Evolutionary conservation across 1,139 yeast species (phyloP).

Genomic region (Kurtzmaniella quercitrusa): DNA sequence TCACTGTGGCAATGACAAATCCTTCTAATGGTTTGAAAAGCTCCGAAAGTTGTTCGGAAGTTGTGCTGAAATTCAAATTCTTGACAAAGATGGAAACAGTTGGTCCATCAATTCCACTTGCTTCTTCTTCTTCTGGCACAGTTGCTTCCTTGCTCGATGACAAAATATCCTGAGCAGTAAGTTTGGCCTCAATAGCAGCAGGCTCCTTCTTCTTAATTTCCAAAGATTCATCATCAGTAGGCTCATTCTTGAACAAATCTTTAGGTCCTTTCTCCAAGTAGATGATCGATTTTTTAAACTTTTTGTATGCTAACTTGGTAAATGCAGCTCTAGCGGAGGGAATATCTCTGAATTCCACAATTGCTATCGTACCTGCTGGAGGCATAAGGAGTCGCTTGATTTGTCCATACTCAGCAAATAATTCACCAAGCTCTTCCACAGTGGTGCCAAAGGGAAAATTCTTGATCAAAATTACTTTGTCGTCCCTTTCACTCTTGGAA

Average conservation of each 20-base stretch:
- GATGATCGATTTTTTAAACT: slow-evolving; percentile 79
- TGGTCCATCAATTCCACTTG: slow-evolving; percentile 47
- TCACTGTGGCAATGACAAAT: slow-evolving; percentile 76
- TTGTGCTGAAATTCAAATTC: slow-evolving; percentile 84
- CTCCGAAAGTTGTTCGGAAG: slow-evolving; percentile 50
- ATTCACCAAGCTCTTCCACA: slow-evolving; percentile 71
- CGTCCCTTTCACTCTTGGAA: slow-evolving; percentile 71
- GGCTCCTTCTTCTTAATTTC: slow-evolving; percentile 19
- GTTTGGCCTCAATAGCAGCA: slow-evolving; percentile 29
- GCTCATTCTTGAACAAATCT: slow-evolving; percentile 65
- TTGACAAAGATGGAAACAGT: slow-evolving; percentile 86
- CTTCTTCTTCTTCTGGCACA: slow-evolving; percentile 34
- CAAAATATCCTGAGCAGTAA: slow-evolving; percentile 24
- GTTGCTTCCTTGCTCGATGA: slow-evolving; percentile 15
- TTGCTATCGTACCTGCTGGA: slow-evolving; percentile 94
- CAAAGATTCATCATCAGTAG: slow-evolving; percentile 32
- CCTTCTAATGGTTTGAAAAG: slow-evolving; percentile 72
- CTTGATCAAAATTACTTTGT: slow-evolving; percentile 74
- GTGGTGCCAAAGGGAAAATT: slow-evolving; percentile 89
- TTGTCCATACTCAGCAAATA: slow-evolving; percentile 78
- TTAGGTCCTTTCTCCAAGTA: slow-evolving; percentile 94
- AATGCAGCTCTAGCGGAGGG: slow-evolving; percentile 90
- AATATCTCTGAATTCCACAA: slow-evolving; percentile 82
- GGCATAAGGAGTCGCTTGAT: slow-evolving; percentile 85
- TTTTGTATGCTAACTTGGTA: slow-evolving; percentile 76